Base-by-base conservation (phyloP, 306 rosid species). In the Alnus glutinosa region DNA sequence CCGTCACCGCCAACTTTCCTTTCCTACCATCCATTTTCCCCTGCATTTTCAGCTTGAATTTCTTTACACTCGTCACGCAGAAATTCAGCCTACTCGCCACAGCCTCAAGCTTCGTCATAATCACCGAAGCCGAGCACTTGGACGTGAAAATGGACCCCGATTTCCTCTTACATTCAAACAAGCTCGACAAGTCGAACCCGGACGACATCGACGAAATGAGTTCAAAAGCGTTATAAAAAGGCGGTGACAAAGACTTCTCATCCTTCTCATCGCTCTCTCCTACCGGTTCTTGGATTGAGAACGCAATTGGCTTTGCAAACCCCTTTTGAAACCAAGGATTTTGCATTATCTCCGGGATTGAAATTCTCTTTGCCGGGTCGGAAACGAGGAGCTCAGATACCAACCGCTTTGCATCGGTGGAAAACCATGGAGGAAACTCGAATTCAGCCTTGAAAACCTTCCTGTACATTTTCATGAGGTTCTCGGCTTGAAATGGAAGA, bases 211-310 rank as follows among this genome's bases (percentile, higher is more conserved):
- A 88, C 0, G 98, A 90, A 12, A 94, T 90, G 9, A 94, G 88
- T 85, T 94, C 94, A 49, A 92, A 94, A 0, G 97, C 98, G 9
- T 94, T 94, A 78, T 85, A 90, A 75, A 90, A 94, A 1, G 92
- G 93, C 0, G 96, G 90, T 3, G 72, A 68, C 0, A 90, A 44
- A 0, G 97, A 87, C 11, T 75, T 86, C 4, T 83, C 86, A 8
- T 61, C 83, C 0, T 63, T 71, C 46, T 78, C 84, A 42, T 64
- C 79, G 51, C 19, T 50, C 18, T 36, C 78, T 16, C 57, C 83
- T 1, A 36, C 16, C 0, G 85, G 46, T 2, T 85, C 86, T 71
- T 81, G 86, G 2, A 81, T 81, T 0, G 88, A 82, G 73, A 82
- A 85, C 0, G 87, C 89, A n/a, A 87, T 73, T 8, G 93, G 88